Conservation (phyloP, 345 rosid species). For the Nasturtium officinale region DNA sequence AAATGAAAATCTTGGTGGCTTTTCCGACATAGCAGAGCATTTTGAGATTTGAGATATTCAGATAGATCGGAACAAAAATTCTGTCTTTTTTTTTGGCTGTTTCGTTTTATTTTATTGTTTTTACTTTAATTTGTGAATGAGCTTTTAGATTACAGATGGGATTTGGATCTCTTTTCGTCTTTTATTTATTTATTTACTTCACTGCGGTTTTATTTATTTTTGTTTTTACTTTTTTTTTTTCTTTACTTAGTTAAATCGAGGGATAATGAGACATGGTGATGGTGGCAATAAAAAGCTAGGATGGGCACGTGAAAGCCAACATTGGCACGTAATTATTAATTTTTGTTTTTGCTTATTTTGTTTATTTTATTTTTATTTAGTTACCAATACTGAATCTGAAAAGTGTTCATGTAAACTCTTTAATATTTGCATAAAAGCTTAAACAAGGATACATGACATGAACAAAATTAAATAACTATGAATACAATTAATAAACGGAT, state of each 20-base stretch:
- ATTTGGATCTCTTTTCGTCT: conserved; percentile 31
- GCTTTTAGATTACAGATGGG: conserved; percentile 16
- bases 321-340: conserved; percentile 27
- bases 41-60: conserved; percentile 30
- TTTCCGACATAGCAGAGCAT: conserved; percentile 91
- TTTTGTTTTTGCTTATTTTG: neutral
- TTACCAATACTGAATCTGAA: neutral
- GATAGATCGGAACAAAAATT: conserved; percentile 7
- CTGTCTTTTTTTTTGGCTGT: neutral
- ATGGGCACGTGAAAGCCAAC: conserved; percentile 42
- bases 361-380: neutral
- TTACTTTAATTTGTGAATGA: neutral
- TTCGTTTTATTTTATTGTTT: conserved; percentile 5
- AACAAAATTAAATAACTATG: too few relatives aligned
- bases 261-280: conserved; percentile 19
- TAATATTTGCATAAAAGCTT: neutral
- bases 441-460: too few relatives aligned
- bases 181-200: conserved; percentile 26
- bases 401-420: neutral
- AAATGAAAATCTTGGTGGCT: conserved; percentile 98
- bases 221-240: neutral
- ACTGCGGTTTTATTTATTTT: neutral
- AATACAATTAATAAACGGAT: too few relatives aligned
- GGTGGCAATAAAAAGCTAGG: conserved; percentile 31
- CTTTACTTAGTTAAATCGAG: conserved; percentile 6